Conservation (phyloP, 192 early-diverging fungal genomes). For the Linnemannia elongata region DNA sequence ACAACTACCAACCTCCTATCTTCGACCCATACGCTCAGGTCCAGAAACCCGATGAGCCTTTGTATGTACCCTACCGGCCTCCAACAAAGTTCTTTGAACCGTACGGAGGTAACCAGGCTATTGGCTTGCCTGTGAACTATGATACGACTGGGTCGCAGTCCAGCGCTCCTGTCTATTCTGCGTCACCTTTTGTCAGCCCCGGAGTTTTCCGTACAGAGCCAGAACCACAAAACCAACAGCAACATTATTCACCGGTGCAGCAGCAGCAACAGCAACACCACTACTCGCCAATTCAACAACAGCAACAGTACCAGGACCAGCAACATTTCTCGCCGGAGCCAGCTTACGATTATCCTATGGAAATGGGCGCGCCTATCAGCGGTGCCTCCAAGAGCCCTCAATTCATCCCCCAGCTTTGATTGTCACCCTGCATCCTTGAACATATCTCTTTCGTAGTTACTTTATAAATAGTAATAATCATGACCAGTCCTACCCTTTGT, state of each 20-base stretch:
- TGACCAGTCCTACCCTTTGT: too few relatives aligned
- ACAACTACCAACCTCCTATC: background rate
- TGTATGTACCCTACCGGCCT: background rate
- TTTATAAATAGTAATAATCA: too few relatives aligned
- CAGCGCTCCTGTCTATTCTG: background rate
- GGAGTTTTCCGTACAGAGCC: background rate
- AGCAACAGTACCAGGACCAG: constrained; percentile 1
- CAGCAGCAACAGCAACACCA: background rate
- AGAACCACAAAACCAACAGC: constrained; percentile 9
- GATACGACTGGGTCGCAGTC: background rate
- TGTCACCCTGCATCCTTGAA: too few relatives aligned
- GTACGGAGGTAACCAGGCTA: background rate
- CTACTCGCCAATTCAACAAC: background rate
- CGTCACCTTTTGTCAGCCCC: background rate
- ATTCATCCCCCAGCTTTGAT: background rate
- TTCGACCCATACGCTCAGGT: background rate
- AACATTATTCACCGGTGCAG: background rate
- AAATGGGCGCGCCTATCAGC: background rate
- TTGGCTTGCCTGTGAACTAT: too few relatives aligned
- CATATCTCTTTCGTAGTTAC: too few relatives aligned
- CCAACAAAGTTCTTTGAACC: background rate
- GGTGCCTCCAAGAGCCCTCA: background rate
- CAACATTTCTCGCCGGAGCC: background rate
- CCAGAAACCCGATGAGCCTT: background rate
- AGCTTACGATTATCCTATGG: too few relatives aligned